Evolutionary conservation across 176 grass and related monocot species (phyloP).

Genomic region (sorghum (Sorghum bicolor)): Sorghum_bicolor_NCBIv3 NC_012872.2:1039501-1040000

Average conservation of each 20-base stretch:
- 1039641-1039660: neutral
- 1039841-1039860: no score
- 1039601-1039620: constrained; percentile 15
- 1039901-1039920: no score
- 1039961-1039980: no score
- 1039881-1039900: no score
- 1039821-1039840: no score
- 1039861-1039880: no score
- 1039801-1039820: no score
- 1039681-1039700: neutral
- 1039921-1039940: no score
- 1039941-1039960: no score
- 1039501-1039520: neutral
- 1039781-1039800: neutral
- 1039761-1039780: neutral
- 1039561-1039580: constrained; percentile 34
- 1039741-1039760: neutral
- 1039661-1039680: constrained; percentile 3
- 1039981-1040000: no score
- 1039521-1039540: neutral
- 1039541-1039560: neutral
- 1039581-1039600: constrained; percentile 17
- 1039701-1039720: neutral
- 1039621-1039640: neutral
- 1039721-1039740: neutral